Conservation (phyloP, 331 rosid species). For the Acacia concinna region DNA sequence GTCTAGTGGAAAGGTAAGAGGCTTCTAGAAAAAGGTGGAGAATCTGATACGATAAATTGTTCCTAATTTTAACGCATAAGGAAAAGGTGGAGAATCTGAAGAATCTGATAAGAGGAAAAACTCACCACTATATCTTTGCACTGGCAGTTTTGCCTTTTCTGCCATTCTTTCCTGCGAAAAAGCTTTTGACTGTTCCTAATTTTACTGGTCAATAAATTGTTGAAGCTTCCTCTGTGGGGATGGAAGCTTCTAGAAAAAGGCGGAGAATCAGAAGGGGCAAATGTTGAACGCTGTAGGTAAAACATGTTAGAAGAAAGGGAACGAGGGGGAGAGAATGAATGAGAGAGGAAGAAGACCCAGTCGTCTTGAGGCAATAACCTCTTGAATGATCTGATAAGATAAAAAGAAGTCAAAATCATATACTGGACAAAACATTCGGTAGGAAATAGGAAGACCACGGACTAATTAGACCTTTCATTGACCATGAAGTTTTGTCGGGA, state of each 20-base stretch:
- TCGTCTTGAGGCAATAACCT: background rate
- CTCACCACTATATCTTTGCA: background rate
- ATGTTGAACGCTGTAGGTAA: background rate
- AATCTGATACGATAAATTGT: no score
- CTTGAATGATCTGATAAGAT: background rate
- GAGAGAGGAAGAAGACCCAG: background rate
- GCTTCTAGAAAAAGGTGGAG: no score
- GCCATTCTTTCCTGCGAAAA: background rate
- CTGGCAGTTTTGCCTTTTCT: background rate
- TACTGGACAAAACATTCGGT: no score
- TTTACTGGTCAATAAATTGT: background rate
- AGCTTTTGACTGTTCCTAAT: background rate
- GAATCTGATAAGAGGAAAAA: no score
- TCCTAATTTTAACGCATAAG: no score
- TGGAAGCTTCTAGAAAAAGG: background rate
- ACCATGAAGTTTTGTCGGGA: no score
- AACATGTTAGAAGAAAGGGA: background rate
- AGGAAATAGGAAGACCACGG: no score
- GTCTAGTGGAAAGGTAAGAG: no score
- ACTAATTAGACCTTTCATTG: no score
- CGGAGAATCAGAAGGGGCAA: background rate
- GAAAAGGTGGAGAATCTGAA: no score
- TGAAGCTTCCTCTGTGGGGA: background rate
- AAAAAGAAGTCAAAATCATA: no score
- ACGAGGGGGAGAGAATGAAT: no score